A percentile compares a stretch with the other conserved stretches of the same genome.
Evolutionary conservation across 2,329 filamentous ascomycete genomes (phyloP).

Genomic region (Apiospora arundinis): DNA sequence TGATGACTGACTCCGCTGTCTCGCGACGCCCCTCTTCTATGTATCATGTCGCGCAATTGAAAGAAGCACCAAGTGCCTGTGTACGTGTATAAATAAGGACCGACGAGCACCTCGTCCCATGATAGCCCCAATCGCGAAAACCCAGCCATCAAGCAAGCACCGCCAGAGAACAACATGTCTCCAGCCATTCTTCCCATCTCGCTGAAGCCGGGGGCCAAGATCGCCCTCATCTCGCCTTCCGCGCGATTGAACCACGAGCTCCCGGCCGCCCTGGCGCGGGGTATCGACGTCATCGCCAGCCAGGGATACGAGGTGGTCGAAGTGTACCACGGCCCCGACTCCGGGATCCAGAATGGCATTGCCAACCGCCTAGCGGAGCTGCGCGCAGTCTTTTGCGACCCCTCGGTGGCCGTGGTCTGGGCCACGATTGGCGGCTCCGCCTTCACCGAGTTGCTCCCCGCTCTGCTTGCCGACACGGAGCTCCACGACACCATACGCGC

Average conservation of each 20-base stretch:
- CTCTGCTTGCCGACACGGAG: slow-evolving; percentile 43
- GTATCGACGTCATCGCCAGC: slow-evolving; percentile 36
- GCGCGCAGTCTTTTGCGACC: slow-evolving; percentile 45
- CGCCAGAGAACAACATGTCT: slow-evolving; percentile 26
- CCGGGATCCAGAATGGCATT: slow-evolving; percentile 42
- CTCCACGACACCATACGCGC: slow-evolving; percentile 41
- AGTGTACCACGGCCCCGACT: slow-evolving; percentile 38
- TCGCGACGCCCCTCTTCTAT: neutral
- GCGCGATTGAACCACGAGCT: slow-evolving; percentile 42
- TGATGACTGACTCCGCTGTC: neutral
- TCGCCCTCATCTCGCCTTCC: slow-evolving; percentile 50
- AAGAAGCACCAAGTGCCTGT: too few relatives aligned
- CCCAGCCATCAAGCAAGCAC: neutral
- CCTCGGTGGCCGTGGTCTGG: slow-evolving; percentile 43
- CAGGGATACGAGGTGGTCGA: slow-evolving; percentile 44
- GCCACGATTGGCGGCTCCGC: slow-evolving; percentile 48
- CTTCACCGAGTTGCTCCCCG: slow-evolving; percentile 48
- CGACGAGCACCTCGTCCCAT: neutral
- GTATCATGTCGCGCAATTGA: neutral
- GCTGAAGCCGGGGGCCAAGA: slow-evolving; percentile 44
- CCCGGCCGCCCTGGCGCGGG: slow-evolving; percentile 40
- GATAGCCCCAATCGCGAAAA: neutral
- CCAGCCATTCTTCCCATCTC: slow-evolving; percentile 32
- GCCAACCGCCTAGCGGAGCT: slow-evolving; percentile 46
- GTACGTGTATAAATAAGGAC: too few relatives aligned